These are phyloP conservation scores for Cladosporium phlei DNA, from an alignment of 2,329 filamentous ascomycete species.

Conservation along the genomic window DNA sequence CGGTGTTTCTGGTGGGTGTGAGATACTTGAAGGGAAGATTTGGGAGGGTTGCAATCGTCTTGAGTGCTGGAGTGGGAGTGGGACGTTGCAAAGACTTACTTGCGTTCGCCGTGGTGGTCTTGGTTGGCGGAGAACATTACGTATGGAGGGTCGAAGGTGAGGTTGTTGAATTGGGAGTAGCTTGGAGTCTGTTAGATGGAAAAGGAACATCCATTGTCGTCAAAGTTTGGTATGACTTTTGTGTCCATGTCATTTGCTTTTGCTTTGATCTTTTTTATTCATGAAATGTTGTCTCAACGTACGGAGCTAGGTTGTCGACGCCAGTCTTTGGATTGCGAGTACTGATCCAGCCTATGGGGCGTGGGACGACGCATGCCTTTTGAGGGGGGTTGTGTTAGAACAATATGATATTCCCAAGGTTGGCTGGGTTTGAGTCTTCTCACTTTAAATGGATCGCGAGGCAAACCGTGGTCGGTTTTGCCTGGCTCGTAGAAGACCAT, in stretches of 20 bases:
- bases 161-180: slow-evolving; percentile 59
- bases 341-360: slow-evolving; percentile 61
- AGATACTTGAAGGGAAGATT: too few species aligned
- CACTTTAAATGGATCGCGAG: slow-evolving; percentile 52
- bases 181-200: too few species aligned
- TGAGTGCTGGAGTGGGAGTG: too few species aligned
- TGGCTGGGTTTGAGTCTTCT: too few species aligned
- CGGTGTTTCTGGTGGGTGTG: slow-evolving; percentile 45
- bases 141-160: slow-evolving; percentile 59
- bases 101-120: slow-evolving; percentile 42
- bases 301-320: slow-evolving; percentile 53
- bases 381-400: too few species aligned
- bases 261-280: too few species aligned
- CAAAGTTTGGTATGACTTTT: too few species aligned
- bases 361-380: slow-evolving; percentile 55
- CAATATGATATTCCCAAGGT: background rate
- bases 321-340: slow-evolving; percentile 41
- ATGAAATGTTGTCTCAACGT: too few species aligned
- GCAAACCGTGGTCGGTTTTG: slow-evolving; percentile 48
- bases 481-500: slow-evolving; percentile 52
- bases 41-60: too few species aligned
- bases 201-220: too few species aligned
- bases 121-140: slow-evolving; percentile 60
- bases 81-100: slow-evolving; percentile 32
- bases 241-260: too few species aligned